Conservation (phyloP, 176 grass and related monocot genomes). For the Rhipidocladum racemiflorum region DNA sequence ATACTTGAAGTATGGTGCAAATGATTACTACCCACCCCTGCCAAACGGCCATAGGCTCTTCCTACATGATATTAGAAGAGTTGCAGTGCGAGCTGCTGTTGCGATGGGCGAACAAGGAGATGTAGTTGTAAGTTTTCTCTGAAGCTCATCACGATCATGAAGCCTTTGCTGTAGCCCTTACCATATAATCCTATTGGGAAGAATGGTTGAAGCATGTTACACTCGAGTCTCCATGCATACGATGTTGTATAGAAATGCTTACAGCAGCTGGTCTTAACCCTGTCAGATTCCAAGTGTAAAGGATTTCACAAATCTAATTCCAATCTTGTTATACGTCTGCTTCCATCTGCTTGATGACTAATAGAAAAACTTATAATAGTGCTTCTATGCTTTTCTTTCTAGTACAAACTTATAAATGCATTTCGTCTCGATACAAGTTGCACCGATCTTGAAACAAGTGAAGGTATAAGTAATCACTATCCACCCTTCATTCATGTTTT, state of each 20-base stretch:
- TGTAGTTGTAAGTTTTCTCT: conserved; percentile 72
- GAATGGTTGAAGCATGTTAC: not conserved
- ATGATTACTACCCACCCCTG: conserved; percentile 97
- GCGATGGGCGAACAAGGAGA: conserved; percentile 98
- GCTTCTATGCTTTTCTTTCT: too few species aligned
- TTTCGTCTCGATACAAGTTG: too few species aligned
- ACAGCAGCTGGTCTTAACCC: not conserved
- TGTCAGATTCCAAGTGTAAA: not conserved
- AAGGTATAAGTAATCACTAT: too few species aligned
- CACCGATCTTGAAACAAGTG: too few species aligned
- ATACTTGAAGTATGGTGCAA: conserved; percentile 85
- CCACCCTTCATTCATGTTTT: too few species aligned
- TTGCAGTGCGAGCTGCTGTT: conserved; percentile 85
- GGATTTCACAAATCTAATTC: conserved; percentile 1
- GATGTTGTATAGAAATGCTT: not conserved
- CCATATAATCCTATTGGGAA: not conserved
- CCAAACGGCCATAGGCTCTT: conserved; percentile 92
- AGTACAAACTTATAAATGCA: too few species aligned
- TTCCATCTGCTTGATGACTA: not conserved
- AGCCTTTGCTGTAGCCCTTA: not conserved
- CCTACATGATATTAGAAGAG: conserved; percentile 87
- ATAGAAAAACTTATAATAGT: not conserved
- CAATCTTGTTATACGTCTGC: not conserved
- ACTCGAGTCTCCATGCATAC: not conserved
- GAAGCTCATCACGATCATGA: not conserved